Evolutionary conservation across 495 filamentous ascomycete species (phyloP).

Genomic region (Chaetomium tenue): DNA sequence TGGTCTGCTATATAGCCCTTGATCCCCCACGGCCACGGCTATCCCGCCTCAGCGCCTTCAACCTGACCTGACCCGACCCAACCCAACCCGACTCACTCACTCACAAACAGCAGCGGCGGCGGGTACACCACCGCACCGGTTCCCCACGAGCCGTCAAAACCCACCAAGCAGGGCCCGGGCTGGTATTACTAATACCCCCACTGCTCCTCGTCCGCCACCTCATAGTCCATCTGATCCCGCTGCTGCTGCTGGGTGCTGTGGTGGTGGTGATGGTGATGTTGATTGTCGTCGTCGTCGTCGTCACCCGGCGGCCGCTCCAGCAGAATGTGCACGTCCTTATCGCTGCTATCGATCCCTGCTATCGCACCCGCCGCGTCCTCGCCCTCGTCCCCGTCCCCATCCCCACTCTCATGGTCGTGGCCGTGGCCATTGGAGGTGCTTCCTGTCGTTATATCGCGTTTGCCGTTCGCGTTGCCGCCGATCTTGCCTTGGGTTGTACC

Average conservation of each 20-base stretch:
- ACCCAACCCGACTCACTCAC: too few species aligned
- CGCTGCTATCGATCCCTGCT: conserved; percentile 23
- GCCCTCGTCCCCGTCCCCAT: background rate
- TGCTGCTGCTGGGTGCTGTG: background rate
- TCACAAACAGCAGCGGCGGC: too few species aligned
- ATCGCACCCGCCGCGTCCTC: background rate
- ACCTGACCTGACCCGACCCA: too few species aligned
- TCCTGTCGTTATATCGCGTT: background rate
- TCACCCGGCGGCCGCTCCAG: conserved; percentile 28
- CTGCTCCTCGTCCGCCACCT: conserved; percentile 47
- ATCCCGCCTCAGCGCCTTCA: too few species aligned
- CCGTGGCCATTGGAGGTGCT: background rate
- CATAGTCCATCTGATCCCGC: conserved; percentile 41
- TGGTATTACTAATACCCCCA: conserved; percentile 30
- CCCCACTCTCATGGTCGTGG: background rate
- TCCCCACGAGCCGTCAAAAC: too few species aligned
- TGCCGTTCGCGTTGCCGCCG: too few species aligned
- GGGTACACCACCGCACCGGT: too few species aligned
- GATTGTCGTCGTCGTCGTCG: background rate
- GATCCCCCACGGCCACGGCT: too few species aligned
- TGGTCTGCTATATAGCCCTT: too few species aligned
- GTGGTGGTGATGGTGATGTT: conserved; percentile 10
- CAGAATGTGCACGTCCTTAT: conserved; percentile 39
- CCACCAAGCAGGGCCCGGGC: background rate
- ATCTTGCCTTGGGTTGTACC: background rate